phyloP scores from a whole-genome alignment of 2,329 filamentous ascomycete genomes.

The Mariannaea elegans region DNA sequence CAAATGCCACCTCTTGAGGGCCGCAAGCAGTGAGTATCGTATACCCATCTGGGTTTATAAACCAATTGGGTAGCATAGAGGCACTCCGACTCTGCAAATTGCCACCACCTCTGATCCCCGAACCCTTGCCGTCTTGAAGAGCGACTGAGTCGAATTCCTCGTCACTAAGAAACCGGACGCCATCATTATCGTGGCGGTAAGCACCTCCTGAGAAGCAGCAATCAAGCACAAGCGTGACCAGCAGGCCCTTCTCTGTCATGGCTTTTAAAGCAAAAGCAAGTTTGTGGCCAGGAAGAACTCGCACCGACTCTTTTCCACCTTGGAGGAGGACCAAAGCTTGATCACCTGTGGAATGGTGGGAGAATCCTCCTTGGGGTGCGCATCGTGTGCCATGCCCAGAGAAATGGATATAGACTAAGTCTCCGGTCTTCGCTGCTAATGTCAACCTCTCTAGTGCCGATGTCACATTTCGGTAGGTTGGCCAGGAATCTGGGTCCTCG shows the following conservation, averaged over 20 bases:
- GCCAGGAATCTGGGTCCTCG: not conserved
- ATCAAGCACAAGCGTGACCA: slow-evolving; percentile 28
- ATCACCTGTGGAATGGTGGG: slow-evolving; percentile 3
- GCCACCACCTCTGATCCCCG: not conserved
- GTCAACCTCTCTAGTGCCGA: not conserved
- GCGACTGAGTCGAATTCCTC: not conserved
- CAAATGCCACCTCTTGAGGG: slow-evolving; percentile 14
- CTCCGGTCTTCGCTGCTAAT: not conserved
- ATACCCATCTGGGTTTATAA: slow-evolving; percentile 20
- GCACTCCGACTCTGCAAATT: not conserved
- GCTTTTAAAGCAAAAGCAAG: not conserved
- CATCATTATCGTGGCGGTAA: not conserved
- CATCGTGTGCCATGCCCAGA: slow-evolving; percentile 17
- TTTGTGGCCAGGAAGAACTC: not conserved
- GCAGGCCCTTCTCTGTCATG: slow-evolving; percentile 18
- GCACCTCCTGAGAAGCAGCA: slow-evolving; percentile 31
- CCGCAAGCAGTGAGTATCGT: slow-evolving; percentile 20
- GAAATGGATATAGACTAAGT: slow-evolving; percentile 20
- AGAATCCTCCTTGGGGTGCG: not conserved
- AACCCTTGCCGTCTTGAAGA: not conserved
- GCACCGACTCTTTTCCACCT: not conserved
- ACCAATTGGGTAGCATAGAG: slow-evolving; percentile 15
- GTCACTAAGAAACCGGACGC: not conserved
- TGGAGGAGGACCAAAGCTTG: slow-evolving; percentile 20
- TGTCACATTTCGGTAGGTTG: slow-evolving; percentile 3